Conservation (phyloP, 495 filamentous ascomycete species). For the Aspergillus homomorphus region DNA sequence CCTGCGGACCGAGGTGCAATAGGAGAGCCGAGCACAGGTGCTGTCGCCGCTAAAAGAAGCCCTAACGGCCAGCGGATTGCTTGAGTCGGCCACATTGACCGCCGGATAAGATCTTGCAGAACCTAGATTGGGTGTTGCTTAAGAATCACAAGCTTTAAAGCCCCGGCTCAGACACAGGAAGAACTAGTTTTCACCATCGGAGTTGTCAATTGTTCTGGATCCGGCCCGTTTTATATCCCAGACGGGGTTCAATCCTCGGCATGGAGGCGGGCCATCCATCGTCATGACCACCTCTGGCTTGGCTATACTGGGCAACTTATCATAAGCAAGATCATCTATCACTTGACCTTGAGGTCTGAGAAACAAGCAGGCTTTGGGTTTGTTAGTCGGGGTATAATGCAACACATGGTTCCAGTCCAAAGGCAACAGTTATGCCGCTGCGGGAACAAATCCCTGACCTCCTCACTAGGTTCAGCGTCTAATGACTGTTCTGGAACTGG, state of each 20-base stretch:
- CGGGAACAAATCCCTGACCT: background rate
- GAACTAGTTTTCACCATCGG: background rate
- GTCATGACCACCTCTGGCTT: constrained; percentile 3
- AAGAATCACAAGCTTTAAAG: background rate
- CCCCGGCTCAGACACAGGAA: constrained; percentile 8
- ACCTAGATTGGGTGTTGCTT: background rate
- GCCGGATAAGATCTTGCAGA: background rate
- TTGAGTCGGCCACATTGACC: constrained; percentile 11
- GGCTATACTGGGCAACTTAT: background rate
- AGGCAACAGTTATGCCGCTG: constrained; percentile 5
- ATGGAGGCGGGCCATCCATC: background rate
- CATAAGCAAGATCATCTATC: constrained; percentile 10
- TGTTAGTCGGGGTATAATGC: constrained; percentile 6
- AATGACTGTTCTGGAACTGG: background rate
- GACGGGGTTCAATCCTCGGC: background rate
- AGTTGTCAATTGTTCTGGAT: background rate
- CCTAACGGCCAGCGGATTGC: constrained; percentile 6
- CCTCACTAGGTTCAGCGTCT: background rate
- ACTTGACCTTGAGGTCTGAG: background rate
- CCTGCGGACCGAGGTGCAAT: constrained; percentile 18
- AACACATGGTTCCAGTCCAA: constrained; percentile 4
- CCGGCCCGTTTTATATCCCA: background rate
- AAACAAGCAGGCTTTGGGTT: constrained; percentile 11
- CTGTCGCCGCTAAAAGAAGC: constrained; percentile 1
- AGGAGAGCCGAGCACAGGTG: constrained; percentile 10